Conservation (phyloP, 768 basidiomycete genomes). For the Tulasnella sp. region DNA sequence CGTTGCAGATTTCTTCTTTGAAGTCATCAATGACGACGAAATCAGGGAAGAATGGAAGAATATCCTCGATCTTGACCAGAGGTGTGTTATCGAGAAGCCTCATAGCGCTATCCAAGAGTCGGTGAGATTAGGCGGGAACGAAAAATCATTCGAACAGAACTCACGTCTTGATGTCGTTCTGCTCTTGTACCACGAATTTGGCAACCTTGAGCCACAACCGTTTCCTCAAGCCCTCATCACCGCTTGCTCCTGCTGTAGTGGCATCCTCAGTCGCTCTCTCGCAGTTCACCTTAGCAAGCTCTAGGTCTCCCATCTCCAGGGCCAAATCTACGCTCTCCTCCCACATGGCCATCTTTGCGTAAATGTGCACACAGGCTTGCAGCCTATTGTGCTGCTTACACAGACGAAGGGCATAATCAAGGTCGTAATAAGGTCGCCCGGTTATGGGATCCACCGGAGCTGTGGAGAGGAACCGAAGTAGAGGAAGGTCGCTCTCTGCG, state of each 20-base stretch:
- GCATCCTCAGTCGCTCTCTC: slow-evolving; percentile 73
- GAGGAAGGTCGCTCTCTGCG: slow-evolving; percentile 69
- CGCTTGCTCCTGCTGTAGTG: not conserved
- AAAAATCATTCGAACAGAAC: slow-evolving; percentile 44
- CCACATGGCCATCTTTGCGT: slow-evolving; percentile 96
- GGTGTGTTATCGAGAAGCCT: slow-evolving; percentile 93
- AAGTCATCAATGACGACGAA: slow-evolving; percentile 99
- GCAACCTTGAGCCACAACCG: slow-evolving; percentile 99
- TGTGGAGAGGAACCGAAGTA: slow-evolving; percentile 79
- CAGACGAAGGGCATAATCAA: slow-evolving; percentile 93
- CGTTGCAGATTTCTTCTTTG: slow-evolving; percentile 97
- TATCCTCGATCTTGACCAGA: slow-evolving; percentile 96
- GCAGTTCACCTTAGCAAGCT: slow-evolving; percentile 92
- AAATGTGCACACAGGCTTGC: slow-evolving; percentile 93
- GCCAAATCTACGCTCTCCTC: slow-evolving; percentile 97
- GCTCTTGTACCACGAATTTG: slow-evolving; percentile 96
- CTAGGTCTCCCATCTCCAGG: slow-evolving; percentile 90
- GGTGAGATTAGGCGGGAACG: not conserved
- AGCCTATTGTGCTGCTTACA: slow-evolving; percentile 82
- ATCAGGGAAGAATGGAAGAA: slow-evolving; percentile 99
- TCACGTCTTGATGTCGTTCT: slow-evolving; percentile 97
- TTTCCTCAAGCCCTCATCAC: slow-evolving; percentile 84
- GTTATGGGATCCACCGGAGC: slow-evolving; percentile 83
- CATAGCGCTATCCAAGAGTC: slow-evolving; percentile 74
- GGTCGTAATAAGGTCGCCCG: slow-evolving; percentile 88